phyloP scores from a whole-genome alignment of 495 filamentous ascomycete species.

The Astrothelium subdiscretum region DNA sequence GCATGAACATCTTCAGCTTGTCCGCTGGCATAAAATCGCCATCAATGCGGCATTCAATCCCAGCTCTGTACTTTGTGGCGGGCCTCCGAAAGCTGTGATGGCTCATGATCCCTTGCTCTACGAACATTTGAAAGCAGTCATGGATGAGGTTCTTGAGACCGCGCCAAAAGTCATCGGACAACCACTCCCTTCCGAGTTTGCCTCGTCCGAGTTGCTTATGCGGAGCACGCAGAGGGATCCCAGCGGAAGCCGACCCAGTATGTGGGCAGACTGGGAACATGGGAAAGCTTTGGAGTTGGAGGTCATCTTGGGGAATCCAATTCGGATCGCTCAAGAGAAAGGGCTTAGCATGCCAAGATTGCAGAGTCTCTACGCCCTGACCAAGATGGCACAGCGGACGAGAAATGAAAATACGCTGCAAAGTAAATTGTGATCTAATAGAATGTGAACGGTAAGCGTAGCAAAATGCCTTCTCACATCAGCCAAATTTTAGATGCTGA shows the following conservation, averaged over 20 bases:
- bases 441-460: neutral
- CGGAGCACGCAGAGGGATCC: conserved; percentile 42
- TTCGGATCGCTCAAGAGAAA: conserved; percentile 37
- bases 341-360: conserved; percentile 43
- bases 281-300: conserved; percentile 47
- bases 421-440: conserved; percentile 1
- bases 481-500: too few relatives aligned
- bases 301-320: conserved; percentile 49
- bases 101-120: conserved; percentile 36
- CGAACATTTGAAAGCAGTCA: conserved; percentile 35
- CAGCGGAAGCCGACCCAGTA: conserved; percentile 44
- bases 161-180: conserved; percentile 40
- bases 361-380: conserved; percentile 39
- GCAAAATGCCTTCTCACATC: neutral
- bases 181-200: conserved; percentile 33
- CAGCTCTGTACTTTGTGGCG: conserved; percentile 45
- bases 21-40: conserved; percentile 54
- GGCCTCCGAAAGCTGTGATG: conserved; percentile 38
- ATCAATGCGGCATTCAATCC: conserved; percentile 58
- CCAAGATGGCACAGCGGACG: conserved; percentile 34
- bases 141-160: conserved; percentile 46
- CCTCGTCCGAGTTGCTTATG: conserved; percentile 42
- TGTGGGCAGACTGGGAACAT: conserved; percentile 48
- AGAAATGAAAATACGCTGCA: conserved; percentile 25
- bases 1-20: conserved; percentile 42